Evolutionary conservation across 2,329 filamentous ascomycete genomes (phyloP).

Genomic region (Diaporthe ilicicola): DNA sequence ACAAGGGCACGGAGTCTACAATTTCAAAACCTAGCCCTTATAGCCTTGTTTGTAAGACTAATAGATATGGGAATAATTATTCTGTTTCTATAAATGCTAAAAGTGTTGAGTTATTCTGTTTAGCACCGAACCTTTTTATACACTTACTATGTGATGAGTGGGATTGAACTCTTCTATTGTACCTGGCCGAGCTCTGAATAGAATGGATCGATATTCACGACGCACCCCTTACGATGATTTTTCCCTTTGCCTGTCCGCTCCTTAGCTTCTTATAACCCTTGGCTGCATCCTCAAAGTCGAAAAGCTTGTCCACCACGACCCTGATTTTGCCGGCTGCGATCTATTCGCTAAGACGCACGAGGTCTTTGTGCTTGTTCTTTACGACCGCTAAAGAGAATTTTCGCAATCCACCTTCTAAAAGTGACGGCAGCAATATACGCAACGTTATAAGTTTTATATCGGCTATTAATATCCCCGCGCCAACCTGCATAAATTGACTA

Average conservation of each 20-base stretch:
- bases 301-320: slow-evolving; percentile 62
- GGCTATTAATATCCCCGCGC: slow-evolving; percentile 43
- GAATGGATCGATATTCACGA: background rate
- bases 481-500: slow-evolving; percentile 62
- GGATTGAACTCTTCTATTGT: no score
- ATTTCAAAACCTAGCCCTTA: no score
- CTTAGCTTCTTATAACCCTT: slow-evolving; percentile 67
- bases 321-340: slow-evolving; percentile 66
- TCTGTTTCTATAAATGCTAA: background rate
- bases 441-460: slow-evolving; percentile 33
- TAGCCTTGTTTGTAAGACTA: no score
- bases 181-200: no score
- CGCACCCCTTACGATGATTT: slow-evolving; percentile 55
- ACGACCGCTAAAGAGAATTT: slow-evolving; percentile 49
- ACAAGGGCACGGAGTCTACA: no score
- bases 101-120: no score
- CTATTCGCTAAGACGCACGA: slow-evolving; percentile 60
- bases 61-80: no score
- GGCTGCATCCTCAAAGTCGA: slow-evolving; percentile 62
- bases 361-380: slow-evolving; percentile 51
- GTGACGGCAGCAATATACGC: slow-evolving; percentile 41
- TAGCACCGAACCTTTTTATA: background rate
- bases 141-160: background rate
- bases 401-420: slow-evolving; percentile 50
- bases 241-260: slow-evolving; percentile 63